A percentile compares a stretch with the other conserved stretches of the same genome.
Evolutionary conservation across 164 flowering plant species (phyloP).

Genomic region (Piper longum): DNA sequence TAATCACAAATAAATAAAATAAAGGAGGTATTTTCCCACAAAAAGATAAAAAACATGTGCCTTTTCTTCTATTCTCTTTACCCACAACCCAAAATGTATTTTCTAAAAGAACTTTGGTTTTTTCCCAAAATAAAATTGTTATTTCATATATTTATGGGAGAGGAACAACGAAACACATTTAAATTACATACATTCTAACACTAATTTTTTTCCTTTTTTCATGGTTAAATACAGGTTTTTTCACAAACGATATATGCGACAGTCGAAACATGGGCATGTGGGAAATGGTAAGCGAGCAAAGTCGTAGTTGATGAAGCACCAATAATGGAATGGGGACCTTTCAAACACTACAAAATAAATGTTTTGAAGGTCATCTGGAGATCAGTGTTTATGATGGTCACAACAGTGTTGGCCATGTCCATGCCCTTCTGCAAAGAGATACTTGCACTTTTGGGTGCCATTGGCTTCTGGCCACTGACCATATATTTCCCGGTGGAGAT

Average conservation of each 20-base stretch:
- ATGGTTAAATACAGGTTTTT: constrained; percentile 34
- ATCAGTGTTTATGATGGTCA: constrained; percentile 42
- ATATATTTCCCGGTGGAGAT: constrained; percentile 86
- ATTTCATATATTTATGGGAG: too few species aligned
- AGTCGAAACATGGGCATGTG: constrained; percentile 27
- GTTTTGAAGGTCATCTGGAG: constrained; percentile 63
- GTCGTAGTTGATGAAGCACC: constrained; percentile 35
- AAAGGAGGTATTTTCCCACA: too few species aligned
- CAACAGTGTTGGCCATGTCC: constrained; percentile 62
- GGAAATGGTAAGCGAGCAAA: constrained; percentile 40
- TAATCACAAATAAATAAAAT: too few species aligned
- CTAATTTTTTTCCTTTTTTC: too few species aligned
- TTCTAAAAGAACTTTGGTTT: too few species aligned
- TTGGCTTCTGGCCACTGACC: constrained; percentile 67
- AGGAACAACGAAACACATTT: too few species aligned
- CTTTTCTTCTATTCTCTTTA: too few species aligned
- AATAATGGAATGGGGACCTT: constrained; percentile 20
- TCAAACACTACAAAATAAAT: constrained; percentile 30
- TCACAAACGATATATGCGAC: constrained; percentile 57
- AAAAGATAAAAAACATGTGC: too few species aligned
- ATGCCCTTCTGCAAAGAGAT: constrained; percentile 82
- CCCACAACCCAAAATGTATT: too few species aligned
- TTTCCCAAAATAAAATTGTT: too few species aligned
- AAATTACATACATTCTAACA: too few species aligned
- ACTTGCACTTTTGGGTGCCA: constrained; percentile 61